Evolutionary conservation across 306 rosid species (phyloP).

Genomic region (Quercus rubra): DNA sequence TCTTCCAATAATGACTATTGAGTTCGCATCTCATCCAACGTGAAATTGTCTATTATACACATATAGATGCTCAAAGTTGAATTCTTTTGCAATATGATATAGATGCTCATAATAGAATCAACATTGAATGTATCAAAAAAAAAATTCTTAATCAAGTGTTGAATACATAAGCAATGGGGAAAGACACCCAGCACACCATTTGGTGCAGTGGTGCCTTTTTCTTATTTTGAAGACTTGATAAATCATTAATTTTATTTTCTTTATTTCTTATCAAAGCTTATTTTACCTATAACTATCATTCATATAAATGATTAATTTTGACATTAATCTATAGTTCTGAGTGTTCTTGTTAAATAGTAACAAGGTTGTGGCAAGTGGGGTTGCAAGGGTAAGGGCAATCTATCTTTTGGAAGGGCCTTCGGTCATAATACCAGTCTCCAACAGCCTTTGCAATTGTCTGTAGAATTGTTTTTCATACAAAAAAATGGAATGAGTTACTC

Average conservation of each 20-base stretch:
- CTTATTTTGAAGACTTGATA: slow-evolving; percentile 29
- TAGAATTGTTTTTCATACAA: slow-evolving; percentile 16
- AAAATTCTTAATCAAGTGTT: slow-evolving; percentile 10
- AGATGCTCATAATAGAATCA: background rate
- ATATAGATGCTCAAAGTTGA: background rate
- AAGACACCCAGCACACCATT: slow-evolving; percentile 43
- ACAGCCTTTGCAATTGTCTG: slow-evolving; percentile 89
- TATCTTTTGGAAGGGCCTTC: slow-evolving; percentile 60
- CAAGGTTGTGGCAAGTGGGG: slow-evolving; percentile 79
- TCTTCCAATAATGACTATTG: no score
- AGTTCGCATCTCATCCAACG: background rate
- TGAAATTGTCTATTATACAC: background rate
- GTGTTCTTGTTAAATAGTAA: slow-evolving; percentile 35
- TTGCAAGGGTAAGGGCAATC: slow-evolving; percentile 96
- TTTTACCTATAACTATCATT: slow-evolving; percentile 20
- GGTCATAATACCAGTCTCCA: slow-evolving; percentile 81
- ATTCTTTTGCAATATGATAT: background rate
- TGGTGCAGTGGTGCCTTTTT: slow-evolving; percentile 41
- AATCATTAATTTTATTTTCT: slow-evolving; percentile 4
- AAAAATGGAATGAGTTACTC: background rate
- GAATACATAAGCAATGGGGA: slow-evolving; percentile 31
- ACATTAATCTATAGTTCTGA: slow-evolving; percentile 43
- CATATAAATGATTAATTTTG: slow-evolving; percentile 29
- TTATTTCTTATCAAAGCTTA: slow-evolving; percentile 9
- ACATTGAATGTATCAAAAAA: background rate